Base-by-base conservation (phyloP, 352 stramenopile genomes). In the Halophytophthora polymorphica region DNA sequence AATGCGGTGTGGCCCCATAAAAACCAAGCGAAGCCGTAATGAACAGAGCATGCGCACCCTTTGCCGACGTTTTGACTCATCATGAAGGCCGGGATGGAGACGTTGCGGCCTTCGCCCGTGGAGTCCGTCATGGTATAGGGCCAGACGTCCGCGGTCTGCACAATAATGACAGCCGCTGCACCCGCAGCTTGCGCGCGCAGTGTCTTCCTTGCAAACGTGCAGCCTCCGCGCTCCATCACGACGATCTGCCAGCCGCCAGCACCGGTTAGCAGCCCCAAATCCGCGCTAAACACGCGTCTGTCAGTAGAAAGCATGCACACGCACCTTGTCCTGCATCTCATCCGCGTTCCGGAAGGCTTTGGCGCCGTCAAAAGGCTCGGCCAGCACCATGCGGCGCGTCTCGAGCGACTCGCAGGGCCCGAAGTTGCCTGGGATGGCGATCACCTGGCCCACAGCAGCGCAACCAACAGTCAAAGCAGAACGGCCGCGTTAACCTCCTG, bases 121-220 rank as follows among this genome's bases (percentile, higher is more conserved):
- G 77, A 89, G 53, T 92, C 82, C 22, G 78, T 92, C 82, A 92
- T 92, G 15, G 73, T 88, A 64, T 92, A 92, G 19, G 82, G 82
- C 82, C 82, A 92, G 7, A 92, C 59, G 42, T 90, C 77, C 17
- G 73, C 60, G 0, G 72, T 90, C 59, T 92, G 82, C 21, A 89
- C 57, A 39, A 93, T 83, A 38, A 90, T 66, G 6, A 83, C 79
- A 8, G 65, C 82, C 3, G 56, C 60, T 14, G 77, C 82, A 11
- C 76, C 79, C 5, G 69, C 68, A 1, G 59, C 54, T 58, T 93
- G 73, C 2, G 82, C 82, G 17, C 76, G 79, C 50, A 85, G 51
- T n/a, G 83, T 61, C 40, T 93, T 93, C 47, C 71, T 66, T 1
- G 75, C 76, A 71, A 93, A 93, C 15, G 82, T 87, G 38, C 77